phyloP scores from a whole-genome alignment of 2,329 filamentous ascomycete species.

The Alternaria ethzedia region DNA sequence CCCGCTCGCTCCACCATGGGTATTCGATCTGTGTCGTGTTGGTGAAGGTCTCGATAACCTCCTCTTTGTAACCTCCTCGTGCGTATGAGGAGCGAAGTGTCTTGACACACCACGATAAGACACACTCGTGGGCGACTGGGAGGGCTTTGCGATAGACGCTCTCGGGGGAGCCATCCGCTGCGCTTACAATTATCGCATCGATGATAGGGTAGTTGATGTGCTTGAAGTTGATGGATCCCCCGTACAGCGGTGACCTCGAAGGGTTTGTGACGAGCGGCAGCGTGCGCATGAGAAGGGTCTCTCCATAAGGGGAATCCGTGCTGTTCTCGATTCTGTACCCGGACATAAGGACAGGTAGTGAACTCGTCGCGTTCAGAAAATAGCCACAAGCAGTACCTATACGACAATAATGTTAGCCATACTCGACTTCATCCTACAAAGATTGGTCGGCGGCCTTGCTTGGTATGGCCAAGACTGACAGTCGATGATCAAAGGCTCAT shows the following conservation, averaged over 20 bases:
- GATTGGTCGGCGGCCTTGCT: neutral
- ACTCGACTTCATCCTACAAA: neutral
- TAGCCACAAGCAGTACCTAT: constrained; percentile 30
- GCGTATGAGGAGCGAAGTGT: constrained; percentile 24
- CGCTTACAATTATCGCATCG: constrained; percentile 18
- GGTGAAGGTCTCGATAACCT: constrained; percentile 4
- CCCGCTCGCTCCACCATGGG: neutral
- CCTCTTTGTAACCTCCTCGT: constrained; percentile 19
- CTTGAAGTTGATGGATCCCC: constrained; percentile 28
- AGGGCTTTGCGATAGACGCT: constrained; percentile 15
- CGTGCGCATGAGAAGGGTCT: constrained; percentile 21
- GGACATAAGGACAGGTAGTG: constrained; percentile 21
- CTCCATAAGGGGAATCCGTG: neutral
- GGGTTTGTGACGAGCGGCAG: constrained; percentile 19
- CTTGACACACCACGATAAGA: constrained; percentile 34
- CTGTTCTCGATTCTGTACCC: constrained; percentile 14
- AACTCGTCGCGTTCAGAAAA: constrained; percentile 30
- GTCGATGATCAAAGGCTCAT: neutral
- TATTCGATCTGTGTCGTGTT: constrained; percentile 4
- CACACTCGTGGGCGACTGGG: constrained; percentile 28
- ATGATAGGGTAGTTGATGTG: constrained; percentile 17
- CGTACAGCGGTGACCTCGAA: constrained; percentile 10
- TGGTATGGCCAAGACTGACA: neutral
- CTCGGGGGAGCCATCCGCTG: constrained; percentile 1
- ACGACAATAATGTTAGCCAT: neutral